A percentile compares a stretch with the other conserved stretches of the same genome.
phyloP scores from a whole-genome alignment of 176 grass and related monocot species.

The Pharus latifolius region DNA sequence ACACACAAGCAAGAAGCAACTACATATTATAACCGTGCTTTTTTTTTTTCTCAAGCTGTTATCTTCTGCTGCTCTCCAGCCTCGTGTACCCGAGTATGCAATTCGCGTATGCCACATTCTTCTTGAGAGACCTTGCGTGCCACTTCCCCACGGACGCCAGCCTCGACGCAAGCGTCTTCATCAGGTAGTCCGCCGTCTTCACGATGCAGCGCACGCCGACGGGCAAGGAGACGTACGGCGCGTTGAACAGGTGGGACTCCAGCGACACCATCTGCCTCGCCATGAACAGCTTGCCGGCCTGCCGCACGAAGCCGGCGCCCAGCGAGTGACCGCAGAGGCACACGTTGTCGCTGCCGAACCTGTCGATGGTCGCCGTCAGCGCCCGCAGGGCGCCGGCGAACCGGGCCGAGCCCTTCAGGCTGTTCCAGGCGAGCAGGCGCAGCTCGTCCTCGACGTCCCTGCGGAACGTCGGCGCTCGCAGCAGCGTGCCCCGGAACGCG shows the following conservation, averaged over 20 bases:
- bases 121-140: conserved; percentile 47
- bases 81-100: conserved; percentile 49
- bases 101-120: conserved; percentile 48
- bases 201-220: conserved; percentile 45
- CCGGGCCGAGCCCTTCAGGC: conserved; percentile 61
- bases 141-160: conserved; percentile 41
- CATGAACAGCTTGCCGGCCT: conserved; percentile 45
- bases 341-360: conserved; percentile 57
- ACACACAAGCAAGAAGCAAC: too few species aligned
- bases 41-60: too few species aligned
- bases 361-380: conserved; percentile 29
- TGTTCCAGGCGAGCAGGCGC: conserved; percentile 57
- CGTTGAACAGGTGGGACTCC: conserved; percentile 86
- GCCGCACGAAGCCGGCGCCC: conserved; percentile 71
- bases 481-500: conserved; percentile 69
- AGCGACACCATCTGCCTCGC: conserved; percentile 38
- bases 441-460: conserved; percentile 84
- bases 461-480: conserved; percentile 54
- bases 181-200: conserved; percentile 47
- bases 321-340: conserved; percentile 83
- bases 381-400: conserved; percentile 48
- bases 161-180: conserved; percentile 41
- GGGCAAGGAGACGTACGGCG: conserved; percentile 81
- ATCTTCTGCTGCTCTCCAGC: conserved; percentile 35
- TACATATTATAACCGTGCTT: too few species aligned